Base-by-base conservation (phyloP, 2,329 filamentous ascomycete species). In the Aspergillus neotritici region DNA sequence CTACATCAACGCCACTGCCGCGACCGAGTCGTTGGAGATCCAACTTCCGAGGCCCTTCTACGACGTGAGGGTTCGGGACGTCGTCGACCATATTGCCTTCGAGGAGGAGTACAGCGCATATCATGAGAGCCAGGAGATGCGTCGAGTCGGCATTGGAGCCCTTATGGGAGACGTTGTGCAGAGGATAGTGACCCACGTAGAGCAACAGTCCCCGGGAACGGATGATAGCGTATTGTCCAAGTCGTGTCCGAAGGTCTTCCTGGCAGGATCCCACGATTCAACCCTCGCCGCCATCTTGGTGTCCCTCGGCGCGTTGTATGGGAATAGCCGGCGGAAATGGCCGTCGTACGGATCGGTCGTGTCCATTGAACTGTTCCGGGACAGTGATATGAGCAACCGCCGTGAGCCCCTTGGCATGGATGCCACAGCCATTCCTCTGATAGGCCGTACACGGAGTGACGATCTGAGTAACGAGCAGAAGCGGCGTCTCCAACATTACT, bases 321-420 rank as follows among this genome's bases (percentile, higher is more conserved):
- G 16, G 9, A 12, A 12, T 3, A 5, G 17, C 17, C 11, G 17
- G 4, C 15, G 39, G 6, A 41, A 41, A 9, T 36, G 39, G 21
- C 32, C 32, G 7, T 33, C 32, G 5, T 36, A 34, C 25, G 41
- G 31, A 13, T 39, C 41, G 15, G 30, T 31, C 12, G 6, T 43
- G 10, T 29, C 35, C 14, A 25, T 43, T 29, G 41, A 43, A 14
- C 29, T 43, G 4, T 39, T 38, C 30, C 29, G 11, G 13, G 40
- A 37, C 33, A 14, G 12, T 9, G 29, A 31, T 12, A 14, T 28
- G 16, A 21, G 10, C 10, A 8, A 17, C 14, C n/a, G 13, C 12
- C 13, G 12, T 10, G 13, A 16, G n/a, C 21, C 13, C 28, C n/a
- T n/a, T n/a, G n/a, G n/a, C n/a, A n/a, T n/a, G n/a, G n/a, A n/a